A percentile compares a stretch with the other conserved stretches of the same genome.
These are phyloP conservation scores for Sphaerostilbella broomeana DNA, from an alignment of 2,329 filamentous ascomycete genomes.

Conservation along the genomic window DNA sequence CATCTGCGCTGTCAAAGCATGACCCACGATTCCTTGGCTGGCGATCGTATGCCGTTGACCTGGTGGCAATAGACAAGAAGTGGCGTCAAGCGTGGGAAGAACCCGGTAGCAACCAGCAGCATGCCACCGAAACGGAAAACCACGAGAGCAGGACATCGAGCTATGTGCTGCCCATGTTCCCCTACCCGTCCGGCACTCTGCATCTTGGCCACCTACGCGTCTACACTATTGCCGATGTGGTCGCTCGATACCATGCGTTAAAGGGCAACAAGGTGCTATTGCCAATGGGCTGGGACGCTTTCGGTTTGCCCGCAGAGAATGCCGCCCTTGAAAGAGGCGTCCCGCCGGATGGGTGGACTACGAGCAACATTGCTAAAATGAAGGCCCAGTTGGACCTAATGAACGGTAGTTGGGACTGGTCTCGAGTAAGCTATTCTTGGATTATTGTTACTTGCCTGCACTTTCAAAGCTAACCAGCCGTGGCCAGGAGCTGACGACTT, in stretches of 20 bases:
- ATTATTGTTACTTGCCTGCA: background rate
- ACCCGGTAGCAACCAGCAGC: conserved; percentile 14
- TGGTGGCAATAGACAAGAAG: conserved; percentile 41
- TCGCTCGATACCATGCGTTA: conserved; percentile 69
- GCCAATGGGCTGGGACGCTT: conserved; percentile 94
- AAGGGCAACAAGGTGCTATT: conserved; percentile 69
- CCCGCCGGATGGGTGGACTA: conserved; percentile 73
- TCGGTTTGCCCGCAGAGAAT: conserved; percentile 86
- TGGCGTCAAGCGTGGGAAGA: conserved; percentile 44
- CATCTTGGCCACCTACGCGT: conserved; percentile 84
- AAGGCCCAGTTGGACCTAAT: conserved; percentile 72
- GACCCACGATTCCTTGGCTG: conserved; percentile 11
- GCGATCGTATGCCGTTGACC: conserved; percentile 39
- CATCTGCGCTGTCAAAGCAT: conserved; percentile 6
- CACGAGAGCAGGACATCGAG: conserved; percentile 30
- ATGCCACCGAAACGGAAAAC: conserved; percentile 13
- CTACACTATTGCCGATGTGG: conserved; percentile 83
- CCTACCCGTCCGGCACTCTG: conserved; percentile 80
- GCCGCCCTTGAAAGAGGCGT: conserved; percentile 78
- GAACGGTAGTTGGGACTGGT: conserved; percentile 81
- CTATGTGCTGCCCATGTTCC: conserved; percentile 88
- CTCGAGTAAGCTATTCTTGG: conserved; percentile 52
- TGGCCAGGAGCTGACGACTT: conserved; percentile 71
- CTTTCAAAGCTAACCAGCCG: background rate
- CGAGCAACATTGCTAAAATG: conserved; percentile 75